A percentile compares a stretch with the other conserved stretches of the same genome.
These are phyloP conservation scores for Aspergillaceae sp. DNA, from an alignment of 2,329 filamentous ascomycete species.

Conservation along the genomic window DNA sequence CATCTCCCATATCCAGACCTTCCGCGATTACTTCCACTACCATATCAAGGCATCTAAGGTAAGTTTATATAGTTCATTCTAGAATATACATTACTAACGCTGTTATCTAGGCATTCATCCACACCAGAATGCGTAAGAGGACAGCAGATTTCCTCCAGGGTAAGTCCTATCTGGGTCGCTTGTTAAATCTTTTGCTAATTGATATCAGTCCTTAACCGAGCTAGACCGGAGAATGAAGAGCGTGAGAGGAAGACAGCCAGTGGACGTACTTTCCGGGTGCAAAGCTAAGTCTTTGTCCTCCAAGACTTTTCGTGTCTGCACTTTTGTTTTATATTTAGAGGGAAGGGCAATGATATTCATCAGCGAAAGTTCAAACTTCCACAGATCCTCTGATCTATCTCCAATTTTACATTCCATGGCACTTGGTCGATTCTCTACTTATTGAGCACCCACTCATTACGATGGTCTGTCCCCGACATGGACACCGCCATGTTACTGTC, in stretches of 20 bases:
- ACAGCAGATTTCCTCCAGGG: slow-evolving; percentile 98
- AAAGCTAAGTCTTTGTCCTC: slow-evolving; percentile 30
- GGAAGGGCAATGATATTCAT: too few relatives aligned
- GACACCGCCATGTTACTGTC: too few relatives aligned
- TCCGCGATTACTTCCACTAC: slow-evolving; percentile 99
- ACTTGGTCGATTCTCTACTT: too few relatives aligned
- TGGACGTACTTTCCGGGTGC: slow-evolving; percentile 76
- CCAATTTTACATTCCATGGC: too few relatives aligned
- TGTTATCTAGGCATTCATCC: slow-evolving; percentile 71
- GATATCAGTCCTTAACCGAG: slow-evolving; percentile 75
- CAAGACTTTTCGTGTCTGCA: slow-evolving; percentile 15
- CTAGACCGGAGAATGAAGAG: slow-evolving; percentile 89
- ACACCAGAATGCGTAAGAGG: slow-evolving; percentile 93
- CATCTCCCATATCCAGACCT: slow-evolving; percentile 98
- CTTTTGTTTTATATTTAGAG: too few relatives aligned
- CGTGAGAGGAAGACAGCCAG: slow-evolving; percentile 97
- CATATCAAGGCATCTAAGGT: slow-evolving; percentile 98
- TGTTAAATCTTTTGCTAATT: slow-evolving; percentile 25
- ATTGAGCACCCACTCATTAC: too few relatives aligned
- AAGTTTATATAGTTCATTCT: slow-evolving; percentile 4
- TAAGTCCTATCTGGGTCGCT: slow-evolving; percentile 33
- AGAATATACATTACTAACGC: slow-evolving; percentile 4
- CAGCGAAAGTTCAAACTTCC: too few relatives aligned
- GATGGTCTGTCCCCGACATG: too few relatives aligned
- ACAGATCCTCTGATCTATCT: too few relatives aligned